Base-by-base conservation (phyloP, 2,329 filamentous ascomycete genomes). In the Fusarium pseudocircinatum region DNA sequence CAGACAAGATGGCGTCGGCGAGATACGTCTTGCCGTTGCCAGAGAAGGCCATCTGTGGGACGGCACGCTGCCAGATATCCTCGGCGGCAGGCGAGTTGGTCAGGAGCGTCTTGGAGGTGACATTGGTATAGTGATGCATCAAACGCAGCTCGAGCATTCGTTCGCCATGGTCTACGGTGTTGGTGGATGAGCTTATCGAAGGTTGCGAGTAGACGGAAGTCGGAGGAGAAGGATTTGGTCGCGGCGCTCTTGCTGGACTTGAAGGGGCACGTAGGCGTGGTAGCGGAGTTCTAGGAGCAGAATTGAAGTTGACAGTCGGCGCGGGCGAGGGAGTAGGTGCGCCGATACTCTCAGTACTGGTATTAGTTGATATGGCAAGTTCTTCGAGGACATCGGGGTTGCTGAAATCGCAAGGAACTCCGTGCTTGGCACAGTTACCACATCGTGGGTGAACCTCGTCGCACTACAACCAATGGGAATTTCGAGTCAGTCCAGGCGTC, bases 341-440 rank as follows among this genome's bases (percentile, higher is more conserved):
- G 56, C 74, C 69, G 16, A 70, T 54, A 34, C 72, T 79, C 57
- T 79, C 77, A 26, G 72, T 68, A 37, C 77, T 78, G 26, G 83
- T 79, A n/a, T 81, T 81, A 22, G 84, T 79, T 50, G 82, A 78
- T 6, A 83, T 74, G 32, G 82, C 77, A 49, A 88, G 82, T 50
- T 86, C 83, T 60, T 85, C 83, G 65, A 85, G 79, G 64, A 86
- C 80, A 40, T 85, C 81, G 14, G 86, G 85, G 70, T 85, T 85
- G 74, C 90, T 88, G 77, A 92, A 92, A 79, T 92, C 90, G 81
- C 90, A 92, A 39, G 84, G 79, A 42, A 92, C 90, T 75, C 90
- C 90, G 81, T 92, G 90, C 77, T 92, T 92, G 63, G 86, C 82
- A 82, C 90, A 92, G 81, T 92, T 92, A 69, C 89, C 88, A 78